Percentiles rank a stretch among this genome's conserved stretches.
Conservation (phyloP, 2,329 filamentous ascomycete genomes). For the Phialocephala sp. region DNA sequence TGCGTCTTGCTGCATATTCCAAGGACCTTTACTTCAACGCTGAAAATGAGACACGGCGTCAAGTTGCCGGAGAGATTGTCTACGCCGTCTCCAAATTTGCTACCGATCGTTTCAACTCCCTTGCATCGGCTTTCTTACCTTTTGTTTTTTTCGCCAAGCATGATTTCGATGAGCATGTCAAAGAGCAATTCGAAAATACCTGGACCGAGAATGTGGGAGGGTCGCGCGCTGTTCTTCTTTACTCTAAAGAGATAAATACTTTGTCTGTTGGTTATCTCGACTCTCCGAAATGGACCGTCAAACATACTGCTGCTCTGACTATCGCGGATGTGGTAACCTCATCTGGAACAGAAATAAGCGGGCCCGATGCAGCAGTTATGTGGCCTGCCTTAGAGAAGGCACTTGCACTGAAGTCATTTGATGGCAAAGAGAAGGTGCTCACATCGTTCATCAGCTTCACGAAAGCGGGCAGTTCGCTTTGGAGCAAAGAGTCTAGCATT, state of each 20-base stretch:
- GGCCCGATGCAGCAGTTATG: constrained; percentile 64
- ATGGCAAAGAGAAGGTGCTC: constrained; percentile 86
- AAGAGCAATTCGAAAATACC: constrained; percentile 79
- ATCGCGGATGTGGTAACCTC: constrained; percentile 75
- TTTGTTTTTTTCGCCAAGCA: constrained; percentile 89
- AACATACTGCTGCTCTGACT: constrained; percentile 84
- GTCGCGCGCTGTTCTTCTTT: constrained; percentile 79
- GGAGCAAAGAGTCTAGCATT: constrained; percentile 57
- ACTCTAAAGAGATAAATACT: constrained; percentile 79
- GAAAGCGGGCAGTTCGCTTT: constrained; percentile 64
- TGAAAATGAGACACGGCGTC: constrained; percentile 76
- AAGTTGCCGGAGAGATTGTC: constrained; percentile 82
- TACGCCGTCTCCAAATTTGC: constrained; percentile 84
- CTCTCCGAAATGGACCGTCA: constrained; percentile 86
- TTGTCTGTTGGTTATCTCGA: constrained; percentile 73
- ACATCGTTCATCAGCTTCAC: constrained; percentile 81
- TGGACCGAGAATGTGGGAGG: constrained; percentile 94
- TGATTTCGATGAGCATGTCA: constrained; percentile 80
- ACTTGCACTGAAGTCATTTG: constrained; percentile 87
- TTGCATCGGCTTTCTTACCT: constrained; percentile 78
- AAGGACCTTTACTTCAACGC: constrained; percentile 79
- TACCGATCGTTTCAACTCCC: constrained; percentile 82
- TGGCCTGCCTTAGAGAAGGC: constrained; percentile 88
- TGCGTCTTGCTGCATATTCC: constrained; percentile 57
- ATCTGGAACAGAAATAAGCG: constrained; percentile 67